Percentiles rank a stretch among this genome's conserved stretches.
These are phyloP conservation scores for Gamarada debralockiae DNA, from an alignment of 495 filamentous ascomycete species.

Conservation along the genomic window DNA sequence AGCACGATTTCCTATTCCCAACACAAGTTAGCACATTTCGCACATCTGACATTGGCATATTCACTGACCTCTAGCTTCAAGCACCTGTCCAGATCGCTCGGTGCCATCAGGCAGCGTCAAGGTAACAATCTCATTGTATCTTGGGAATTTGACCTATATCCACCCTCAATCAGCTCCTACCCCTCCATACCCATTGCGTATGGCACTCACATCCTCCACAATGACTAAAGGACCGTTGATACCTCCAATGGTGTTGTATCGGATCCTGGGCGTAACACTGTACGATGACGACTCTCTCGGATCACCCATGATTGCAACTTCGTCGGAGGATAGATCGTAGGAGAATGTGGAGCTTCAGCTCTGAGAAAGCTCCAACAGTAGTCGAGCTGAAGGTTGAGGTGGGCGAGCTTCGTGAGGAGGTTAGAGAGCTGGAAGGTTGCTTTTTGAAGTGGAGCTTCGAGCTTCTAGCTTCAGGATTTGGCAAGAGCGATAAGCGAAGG, in stretches of 20 bases:
- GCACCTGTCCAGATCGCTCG: conserved; percentile 88
- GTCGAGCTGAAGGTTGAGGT: conserved; percentile 3
- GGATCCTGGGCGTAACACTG: conserved; percentile 76
- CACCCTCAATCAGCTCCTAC: conserved; percentile 27
- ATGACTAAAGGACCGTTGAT: conserved; percentile 98
- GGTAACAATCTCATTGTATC: conserved; percentile 97
- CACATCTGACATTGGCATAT: conserved; percentile 13
- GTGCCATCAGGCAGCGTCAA: conserved; percentile 94
- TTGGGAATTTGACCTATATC: conserved; percentile 86
- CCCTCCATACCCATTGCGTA: conserved; percentile 1
- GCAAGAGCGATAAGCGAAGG: conserved; percentile 23
- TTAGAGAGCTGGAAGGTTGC: conserved; percentile 9
- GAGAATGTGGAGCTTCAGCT: conserved; percentile 3
- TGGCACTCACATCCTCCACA: conserved; percentile 74
- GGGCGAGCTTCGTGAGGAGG: conserved; percentile 8
- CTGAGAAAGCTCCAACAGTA: neutral
- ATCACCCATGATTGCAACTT: conserved; percentile 56
- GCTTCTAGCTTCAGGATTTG: conserved; percentile 4
- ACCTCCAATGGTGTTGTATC: conserved; percentile 98
- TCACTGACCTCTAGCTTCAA: conserved; percentile 85
- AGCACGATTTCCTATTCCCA: conserved; percentile 70
- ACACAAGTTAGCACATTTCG: conserved; percentile 1
- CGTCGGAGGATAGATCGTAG: neutral
- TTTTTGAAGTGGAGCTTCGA: conserved; percentile 17
- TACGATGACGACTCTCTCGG: conserved; percentile 71